A percentile compares a stretch with the other conserved stretches of the same genome.
phyloP scores from a whole-genome alignment of 805 yeast genomes.

The Wickerhamomyces pijperi region DNA sequence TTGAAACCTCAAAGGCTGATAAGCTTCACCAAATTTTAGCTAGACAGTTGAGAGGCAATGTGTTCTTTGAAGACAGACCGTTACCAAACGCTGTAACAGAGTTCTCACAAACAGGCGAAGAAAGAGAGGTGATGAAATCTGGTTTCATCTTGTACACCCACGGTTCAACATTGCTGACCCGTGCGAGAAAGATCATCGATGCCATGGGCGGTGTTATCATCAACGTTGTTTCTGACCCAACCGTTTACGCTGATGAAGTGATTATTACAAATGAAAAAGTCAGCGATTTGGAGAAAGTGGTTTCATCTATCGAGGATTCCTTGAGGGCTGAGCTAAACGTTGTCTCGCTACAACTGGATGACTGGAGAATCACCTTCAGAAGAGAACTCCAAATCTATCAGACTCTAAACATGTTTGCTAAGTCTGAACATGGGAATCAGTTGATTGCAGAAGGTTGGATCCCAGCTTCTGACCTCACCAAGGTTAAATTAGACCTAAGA shows the following conservation, averaged over 20 bases:
- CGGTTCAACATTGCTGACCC: constrained; percentile 61
- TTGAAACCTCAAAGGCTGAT: constrained; percentile 57
- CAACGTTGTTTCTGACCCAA: constrained; percentile 33
- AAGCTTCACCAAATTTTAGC: constrained; percentile 75
- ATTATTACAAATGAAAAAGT: constrained; percentile 12
- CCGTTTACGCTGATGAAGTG: constrained; percentile 23
- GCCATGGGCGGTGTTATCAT: constrained; percentile 79
- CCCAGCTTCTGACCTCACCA: constrained; percentile 64
- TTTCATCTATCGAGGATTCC: constrained; percentile 55
- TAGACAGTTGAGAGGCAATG: constrained; percentile 89
- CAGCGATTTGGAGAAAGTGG: constrained; percentile 45
- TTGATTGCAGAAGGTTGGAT: constrained; percentile 96
- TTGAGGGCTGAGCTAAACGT: constrained; percentile 69
- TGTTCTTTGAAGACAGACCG: constrained; percentile 65
- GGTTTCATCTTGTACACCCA: constrained; percentile 87
- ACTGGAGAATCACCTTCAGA: constrained; percentile 59
- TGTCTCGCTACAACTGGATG: constrained; percentile 60
- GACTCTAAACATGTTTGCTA: constrained; percentile 72
- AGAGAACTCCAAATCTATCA: constrained; percentile 80
- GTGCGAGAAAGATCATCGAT: constrained; percentile 76
- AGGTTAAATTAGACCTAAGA: constrained; percentile 57
- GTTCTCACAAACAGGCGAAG: constrained; percentile 34
- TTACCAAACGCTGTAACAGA: constrained; percentile 63
- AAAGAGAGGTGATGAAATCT: constrained; percentile 48
- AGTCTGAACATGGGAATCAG: constrained; percentile 55